Evolutionary conservation across 176 grass and related monocot genomes (phyloP), one percentile per base, ranked within the genome.

Genomic region (Oryza nivara): DNA sequence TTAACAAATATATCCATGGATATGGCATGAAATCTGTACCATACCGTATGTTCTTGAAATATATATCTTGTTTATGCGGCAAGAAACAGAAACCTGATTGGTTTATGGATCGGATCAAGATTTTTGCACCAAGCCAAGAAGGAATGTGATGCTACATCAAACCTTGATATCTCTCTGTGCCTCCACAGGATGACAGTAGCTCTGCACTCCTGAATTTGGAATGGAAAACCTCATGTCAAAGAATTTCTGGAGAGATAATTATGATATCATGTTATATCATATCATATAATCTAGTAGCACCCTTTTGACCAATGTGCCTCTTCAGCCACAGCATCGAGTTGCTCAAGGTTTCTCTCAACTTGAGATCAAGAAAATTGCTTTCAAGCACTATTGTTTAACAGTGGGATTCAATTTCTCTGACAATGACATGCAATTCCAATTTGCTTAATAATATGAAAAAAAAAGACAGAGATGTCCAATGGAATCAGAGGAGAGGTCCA

Each of bases 301-400:
- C 23, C 5, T 77, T 79, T 65, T 80, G 63, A 71, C 22, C 54
- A 65, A 74, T 65, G 71, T 30, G 46, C 45, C 45, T 48, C 23
- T 48, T 76, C 41, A 73, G 36, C 47, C 36, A 78, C 25, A 58
- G 11, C 40, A 72, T 46, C 20, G 41, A 49, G 16, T 43, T 68
- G 34, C 48, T 72, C 52, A 77, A 83, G 68, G 35, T 52, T 79
- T 83, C 26, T 82, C 43, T 72, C 88, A 89, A 15, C 9, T 48
- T 84, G 19, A 65, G 35, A 60, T 60, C 47, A 49, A 25, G 41
- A 46, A 38, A 36, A 38, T 77, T 70, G 63, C 70, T 89, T 32
- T 80, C 70, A 72, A 67, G 20, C 34, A 82, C 66, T 72, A 22
- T 77, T 82, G 67, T 30, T 82, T 70, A 38, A 58, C 36, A 82